Conservation (phyloP, 2,329 filamentous ascomycete species). For the Trichoderma gracile region DNA sequence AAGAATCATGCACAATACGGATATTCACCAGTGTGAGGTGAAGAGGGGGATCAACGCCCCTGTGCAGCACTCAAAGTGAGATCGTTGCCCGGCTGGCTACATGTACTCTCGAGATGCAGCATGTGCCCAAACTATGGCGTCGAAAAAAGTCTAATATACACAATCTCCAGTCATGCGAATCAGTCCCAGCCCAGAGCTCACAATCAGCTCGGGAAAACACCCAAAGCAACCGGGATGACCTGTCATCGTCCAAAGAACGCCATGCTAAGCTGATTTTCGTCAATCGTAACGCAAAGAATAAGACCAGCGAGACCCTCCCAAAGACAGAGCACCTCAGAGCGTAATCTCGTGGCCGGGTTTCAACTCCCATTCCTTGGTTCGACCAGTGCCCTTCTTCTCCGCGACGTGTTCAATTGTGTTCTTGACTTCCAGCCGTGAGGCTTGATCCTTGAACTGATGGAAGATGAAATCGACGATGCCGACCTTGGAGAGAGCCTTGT, state of each 20-base stretch:
- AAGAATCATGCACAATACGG: no score
- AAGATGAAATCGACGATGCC: conserved; percentile 46
- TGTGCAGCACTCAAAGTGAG: neutral
- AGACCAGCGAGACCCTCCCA: neutral
- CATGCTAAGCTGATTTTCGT: conserved; percentile 25
- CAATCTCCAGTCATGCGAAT: neutral
- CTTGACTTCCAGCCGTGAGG: conserved; percentile 45
- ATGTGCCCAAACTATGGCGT: neutral
- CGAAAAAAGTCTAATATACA: neutral
- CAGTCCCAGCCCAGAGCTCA: conserved; percentile 4
- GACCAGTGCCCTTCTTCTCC: conserved; percentile 43
- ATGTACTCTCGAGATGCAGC: conserved; percentile 1
- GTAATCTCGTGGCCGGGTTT: conserved; percentile 43
- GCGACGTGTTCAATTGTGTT: conserved; percentile 46
- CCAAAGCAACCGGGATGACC: neutral
- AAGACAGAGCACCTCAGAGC: conserved; percentile 29
- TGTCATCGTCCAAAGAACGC: conserved; percentile 21
- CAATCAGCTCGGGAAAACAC: neutral
- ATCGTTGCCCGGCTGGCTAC: neutral
- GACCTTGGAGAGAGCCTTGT: conserved; percentile 44
- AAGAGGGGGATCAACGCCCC: no score
- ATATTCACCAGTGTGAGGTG: no score
- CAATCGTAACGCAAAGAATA: conserved; percentile 22
- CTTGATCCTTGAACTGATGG: conserved; percentile 41
- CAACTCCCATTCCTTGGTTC: conserved; percentile 43